Base-by-base conservation (phyloP, 2,329 filamentous ascomycete genomes). In the Neofusicoccum laricinum region DNA sequence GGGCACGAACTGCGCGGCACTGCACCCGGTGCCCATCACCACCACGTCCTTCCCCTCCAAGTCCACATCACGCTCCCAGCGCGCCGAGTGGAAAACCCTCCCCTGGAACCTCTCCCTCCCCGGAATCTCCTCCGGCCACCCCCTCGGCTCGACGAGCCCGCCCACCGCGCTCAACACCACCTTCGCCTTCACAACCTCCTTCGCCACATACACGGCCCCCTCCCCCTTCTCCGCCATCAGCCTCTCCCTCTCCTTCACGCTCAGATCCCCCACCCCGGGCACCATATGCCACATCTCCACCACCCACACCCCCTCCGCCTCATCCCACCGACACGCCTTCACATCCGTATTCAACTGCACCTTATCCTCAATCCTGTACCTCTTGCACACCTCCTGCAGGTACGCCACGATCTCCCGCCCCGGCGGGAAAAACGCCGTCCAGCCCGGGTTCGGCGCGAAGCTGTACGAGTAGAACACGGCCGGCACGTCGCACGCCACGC, bases 321-420 rank as follows among this genome's bases (percentile, higher is more conserved):
- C 81, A 3, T 85, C 72, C 84, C 84, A 87, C 59, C 71, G 75
- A 25, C n/a, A 32, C 11, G 50, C 61, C 64, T 78, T 78, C n/a
- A 87, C 81, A 50, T 86, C 83, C 1, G 84, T 86, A 66, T 86
- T 84, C 63, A 84, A 75, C 66, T 86, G 81, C 49, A 87, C 83
- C 68, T 87, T 87, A 70, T 86, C 84, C 14, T 82, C 77, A 41
- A 86, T 80, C 45, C 80, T 68, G 69, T 81, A 85, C 55, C 80
- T 76, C 59, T 80, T 77, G 70, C 82, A 85, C n/a, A 85, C 82
- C 61, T 80, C 78, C 43, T 83, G 77, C 30, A 85, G 76, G 69
- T 86, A 86, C 46, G 78, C 75, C 14, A 81, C 76, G 38, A 86
- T 81, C 67, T 86, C 84, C 11, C 70, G 71, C 2, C 82, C 83